Conservation (phyloP, 192 early-diverging fungal species). For the Backusella tarrabulga region DNA sequence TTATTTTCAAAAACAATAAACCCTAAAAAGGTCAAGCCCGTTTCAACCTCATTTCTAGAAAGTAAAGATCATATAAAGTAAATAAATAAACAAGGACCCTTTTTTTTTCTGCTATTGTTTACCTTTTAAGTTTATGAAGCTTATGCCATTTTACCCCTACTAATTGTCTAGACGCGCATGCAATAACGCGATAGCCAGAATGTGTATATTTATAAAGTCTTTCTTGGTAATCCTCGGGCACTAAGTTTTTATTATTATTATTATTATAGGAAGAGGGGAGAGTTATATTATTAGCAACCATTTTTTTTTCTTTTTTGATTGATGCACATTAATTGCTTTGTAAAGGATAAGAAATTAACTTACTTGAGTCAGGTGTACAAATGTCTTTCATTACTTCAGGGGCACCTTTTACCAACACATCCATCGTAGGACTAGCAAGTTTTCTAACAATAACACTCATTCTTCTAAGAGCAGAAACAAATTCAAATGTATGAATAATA, state of each 20-base stretch:
- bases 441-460: slow-evolving; percentile 91
- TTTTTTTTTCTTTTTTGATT: background rate
- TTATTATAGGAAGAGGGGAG: background rate
- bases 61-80: slow-evolving; percentile 2
- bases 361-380: slow-evolving; percentile 77
- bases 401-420: slow-evolving; percentile 96
- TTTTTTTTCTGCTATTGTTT: background rate
- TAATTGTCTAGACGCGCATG: slow-evolving; percentile 82
- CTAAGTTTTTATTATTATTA: slow-evolving; percentile 36
- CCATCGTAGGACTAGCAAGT: slow-evolving; percentile 59
- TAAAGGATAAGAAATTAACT: slow-evolving; percentile 12
- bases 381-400: slow-evolving; percentile 93
- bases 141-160: slow-evolving; percentile 66
- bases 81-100: background rate
- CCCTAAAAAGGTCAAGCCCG: slow-evolving; percentile 84
- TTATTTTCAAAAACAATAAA: slow-evolving; percentile 99
- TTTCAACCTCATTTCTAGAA: slow-evolving; percentile 81
- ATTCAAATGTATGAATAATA: slow-evolving; percentile 90
- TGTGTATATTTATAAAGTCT: slow-evolving; percentile 86
- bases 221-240: slow-evolving; percentile 85
- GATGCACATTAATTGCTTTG: background rate
- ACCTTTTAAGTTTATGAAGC: slow-evolving; percentile 70
- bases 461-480: slow-evolving; percentile 83
- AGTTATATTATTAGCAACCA: background rate
- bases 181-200: slow-evolving; percentile 97